Percentiles rank a stretch among this genome's conserved stretches.
phyloP scores from a whole-genome alignment of 306 rosid genomes.

The Argentina anserina region DNA sequence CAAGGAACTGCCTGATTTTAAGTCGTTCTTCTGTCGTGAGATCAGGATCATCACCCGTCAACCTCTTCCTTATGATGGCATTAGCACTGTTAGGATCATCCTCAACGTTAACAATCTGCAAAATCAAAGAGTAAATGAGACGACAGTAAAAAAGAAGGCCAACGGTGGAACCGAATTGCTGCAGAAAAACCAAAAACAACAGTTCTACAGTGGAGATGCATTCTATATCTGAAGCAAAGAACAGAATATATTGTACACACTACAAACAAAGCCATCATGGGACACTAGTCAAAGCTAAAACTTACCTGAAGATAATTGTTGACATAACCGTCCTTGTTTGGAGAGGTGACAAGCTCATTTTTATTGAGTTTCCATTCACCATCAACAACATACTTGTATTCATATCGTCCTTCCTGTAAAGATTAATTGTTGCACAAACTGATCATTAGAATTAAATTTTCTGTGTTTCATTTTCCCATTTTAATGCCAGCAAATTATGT shows the following conservation, averaged over 20 bases:
- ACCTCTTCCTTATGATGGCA: constrained; percentile 47
- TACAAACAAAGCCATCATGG: neutral
- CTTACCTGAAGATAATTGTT: constrained; percentile 76
- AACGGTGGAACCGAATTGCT: neutral
- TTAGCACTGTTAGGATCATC: constrained; percentile 33
- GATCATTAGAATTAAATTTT: no score
- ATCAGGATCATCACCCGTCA: constrained; percentile 59
- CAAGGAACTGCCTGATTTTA: constrained; percentile 60
- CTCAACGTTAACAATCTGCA: constrained; percentile 64
- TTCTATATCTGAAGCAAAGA: neutral
- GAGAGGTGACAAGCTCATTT: constrained; percentile 44
- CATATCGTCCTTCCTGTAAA: constrained; percentile 86
- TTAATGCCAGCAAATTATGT: neutral
- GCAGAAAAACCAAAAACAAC: neutral
- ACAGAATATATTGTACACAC: neutral
- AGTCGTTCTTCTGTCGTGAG: constrained; percentile 57
- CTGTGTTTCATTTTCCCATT: no score
- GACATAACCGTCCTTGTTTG: constrained; percentile 83
- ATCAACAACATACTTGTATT: constrained; percentile 87
- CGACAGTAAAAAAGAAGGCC: neutral
- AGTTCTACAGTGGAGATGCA: neutral
- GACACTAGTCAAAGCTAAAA: constrained; percentile 14
- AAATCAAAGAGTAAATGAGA: constrained; percentile 13
- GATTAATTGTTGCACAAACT: constrained; percentile 11
- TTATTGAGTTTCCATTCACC: constrained; percentile 68